These are phyloP conservation scores for Rubia yunnanensis DNA, from an alignment of 257 asterid genomes.

Conservation along the genomic window DNA sequence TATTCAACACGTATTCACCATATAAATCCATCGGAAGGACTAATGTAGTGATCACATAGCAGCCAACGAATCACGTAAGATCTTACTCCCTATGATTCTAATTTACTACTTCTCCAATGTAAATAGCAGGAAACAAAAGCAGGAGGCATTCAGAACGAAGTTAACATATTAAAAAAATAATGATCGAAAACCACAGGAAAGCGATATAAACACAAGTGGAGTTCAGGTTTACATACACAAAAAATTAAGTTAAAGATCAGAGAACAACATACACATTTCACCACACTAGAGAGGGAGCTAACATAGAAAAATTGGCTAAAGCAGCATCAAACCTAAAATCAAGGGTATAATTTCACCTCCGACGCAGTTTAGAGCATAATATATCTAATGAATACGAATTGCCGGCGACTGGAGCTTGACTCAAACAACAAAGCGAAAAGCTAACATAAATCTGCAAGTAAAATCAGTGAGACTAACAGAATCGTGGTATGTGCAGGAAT, in stretches of 20 bases:
- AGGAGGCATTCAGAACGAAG: not conserved
- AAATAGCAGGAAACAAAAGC: not conserved
- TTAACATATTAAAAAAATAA: not conserved
- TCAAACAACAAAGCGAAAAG: not conserved
- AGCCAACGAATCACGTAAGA: not conserved
- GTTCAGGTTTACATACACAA: not conserved
- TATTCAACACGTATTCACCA: not conserved
- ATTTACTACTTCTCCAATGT: not conserved
- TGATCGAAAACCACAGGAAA: not conserved
- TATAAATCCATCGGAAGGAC: not conserved
- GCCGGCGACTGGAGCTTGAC: not conserved
- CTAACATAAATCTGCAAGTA: too few species aligned
- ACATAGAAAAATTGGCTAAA: not conserved
- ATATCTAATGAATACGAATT: not conserved
- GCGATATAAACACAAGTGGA: not conserved
- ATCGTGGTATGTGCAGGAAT: constrained; percentile 61
- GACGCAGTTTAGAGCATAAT: not conserved
- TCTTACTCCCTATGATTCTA: not conserved
- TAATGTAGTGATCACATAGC: not conserved
- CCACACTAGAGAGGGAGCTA: not conserved
- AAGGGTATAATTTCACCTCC: not conserved
- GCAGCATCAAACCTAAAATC: not conserved
- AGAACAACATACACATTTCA: not conserved
- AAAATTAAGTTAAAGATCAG: not conserved
- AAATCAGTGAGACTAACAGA: constrained; percentile 37